Conservation (phyloP, 2,329 filamentous ascomycete species). For the Calonectria pteridis region DNA sequence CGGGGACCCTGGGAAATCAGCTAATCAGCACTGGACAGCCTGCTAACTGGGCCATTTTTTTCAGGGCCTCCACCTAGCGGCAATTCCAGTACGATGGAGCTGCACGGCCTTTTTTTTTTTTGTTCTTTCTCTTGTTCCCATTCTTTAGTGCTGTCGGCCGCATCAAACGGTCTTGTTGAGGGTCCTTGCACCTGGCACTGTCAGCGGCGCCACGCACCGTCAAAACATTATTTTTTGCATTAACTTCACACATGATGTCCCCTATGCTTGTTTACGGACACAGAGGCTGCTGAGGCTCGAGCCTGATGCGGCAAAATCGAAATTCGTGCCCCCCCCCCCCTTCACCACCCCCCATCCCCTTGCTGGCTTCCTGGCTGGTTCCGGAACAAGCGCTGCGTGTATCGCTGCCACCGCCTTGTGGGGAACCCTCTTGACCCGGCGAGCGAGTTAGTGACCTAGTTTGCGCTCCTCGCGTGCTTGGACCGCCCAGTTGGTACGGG, state of each 20-base stretch:
- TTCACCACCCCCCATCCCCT: not conserved
- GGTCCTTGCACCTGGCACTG: not conserved
- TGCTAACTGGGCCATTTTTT: constrained; percentile 11
- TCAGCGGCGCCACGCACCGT: not conserved
- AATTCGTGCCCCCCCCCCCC: not conserved
- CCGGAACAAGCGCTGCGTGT: constrained; percentile 5
- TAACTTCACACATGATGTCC: not conserved
- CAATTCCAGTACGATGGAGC: not conserved
- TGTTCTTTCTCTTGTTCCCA: not conserved
- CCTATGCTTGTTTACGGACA: constrained; percentile 1
- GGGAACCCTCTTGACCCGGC: not conserved
- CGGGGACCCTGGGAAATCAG: constrained; percentile 1
- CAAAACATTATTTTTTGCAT: not conserved
- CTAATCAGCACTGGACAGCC: constrained; percentile 17
- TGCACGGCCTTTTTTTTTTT: constrained; percentile 5
- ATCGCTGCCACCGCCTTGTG: not conserved
- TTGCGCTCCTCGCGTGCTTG: constrained; percentile 6
- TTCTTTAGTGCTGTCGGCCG: not conserved
- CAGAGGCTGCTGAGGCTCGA: not conserved
- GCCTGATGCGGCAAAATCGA: constrained; percentile 11
- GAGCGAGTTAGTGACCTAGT: constrained; percentile 1
- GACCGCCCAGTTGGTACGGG: constrained; percentile 6
- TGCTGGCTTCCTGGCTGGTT: constrained; percentile 8
- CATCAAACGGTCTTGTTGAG: not conserved
- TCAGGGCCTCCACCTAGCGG: constrained; percentile 7